Conservation (phyloP, 805 yeast genomes). For the Sugiyamaella floridensis region DNA sequence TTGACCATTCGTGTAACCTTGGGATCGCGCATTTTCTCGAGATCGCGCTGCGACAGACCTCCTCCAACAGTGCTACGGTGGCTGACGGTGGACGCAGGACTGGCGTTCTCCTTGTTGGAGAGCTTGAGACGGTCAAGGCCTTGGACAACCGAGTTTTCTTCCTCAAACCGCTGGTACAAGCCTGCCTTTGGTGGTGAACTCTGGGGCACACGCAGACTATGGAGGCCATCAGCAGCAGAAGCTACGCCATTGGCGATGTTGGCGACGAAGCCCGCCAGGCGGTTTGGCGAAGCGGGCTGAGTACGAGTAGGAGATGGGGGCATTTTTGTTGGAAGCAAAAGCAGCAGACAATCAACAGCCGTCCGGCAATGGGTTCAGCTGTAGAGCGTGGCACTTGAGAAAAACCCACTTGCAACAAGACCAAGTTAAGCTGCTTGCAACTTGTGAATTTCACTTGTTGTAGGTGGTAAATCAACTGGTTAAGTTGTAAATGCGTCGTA, state of each 20-base stretch:
- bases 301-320: slow-evolving; percentile 2
- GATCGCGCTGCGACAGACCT: slow-evolving; percentile 10
- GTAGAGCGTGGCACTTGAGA: too few species aligned
- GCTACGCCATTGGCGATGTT: slow-evolving; percentile 3
- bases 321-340: neutral
- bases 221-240: slow-evolving; percentile 6
- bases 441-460: too few species aligned
- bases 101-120: slow-evolving; percentile 10
- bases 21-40: slow-evolving; percentile 47
- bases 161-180: slow-evolving; percentile 5
- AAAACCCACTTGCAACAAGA: too few species aligned
- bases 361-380: too few species aligned
- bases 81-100: slow-evolving; percentile 2
- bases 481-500: too few species aligned
- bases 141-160: slow-evolving; percentile 17
- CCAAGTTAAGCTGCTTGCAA: too few species aligned
- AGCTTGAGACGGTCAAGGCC: slow-evolving; percentile 14
- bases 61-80: neutral
- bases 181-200: neutral
- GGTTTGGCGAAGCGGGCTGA: slow-evolving; percentile 5
- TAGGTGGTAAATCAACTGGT: too few species aligned
- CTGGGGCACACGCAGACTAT: slow-evolving; percentile 1
- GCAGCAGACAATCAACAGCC: neutral
- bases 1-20: slow-evolving; percentile 81
- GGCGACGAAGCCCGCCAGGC: slow-evolving; percentile 5